A percentile compares a stretch with the other conserved stretches of the same genome.
Evolutionary conservation across 192 early-diverging fungal species (phyloP).

Genomic region (Gamsiella multidivaricata): DNA sequence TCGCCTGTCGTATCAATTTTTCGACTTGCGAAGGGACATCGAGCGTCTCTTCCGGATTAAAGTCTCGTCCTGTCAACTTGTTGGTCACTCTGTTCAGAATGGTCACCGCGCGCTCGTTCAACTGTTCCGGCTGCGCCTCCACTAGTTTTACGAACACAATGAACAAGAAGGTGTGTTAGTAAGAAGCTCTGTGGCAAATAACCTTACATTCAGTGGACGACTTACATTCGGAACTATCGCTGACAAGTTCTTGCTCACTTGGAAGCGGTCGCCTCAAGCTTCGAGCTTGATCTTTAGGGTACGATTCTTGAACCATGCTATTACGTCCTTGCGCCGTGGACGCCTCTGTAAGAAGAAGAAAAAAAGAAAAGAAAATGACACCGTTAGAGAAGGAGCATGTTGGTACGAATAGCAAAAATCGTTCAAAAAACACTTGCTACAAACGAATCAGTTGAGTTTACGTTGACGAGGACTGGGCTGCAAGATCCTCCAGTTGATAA

Average conservation of each 20-base stretch:
- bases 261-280: conserved; percentile 39
- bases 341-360: conserved; percentile 28
- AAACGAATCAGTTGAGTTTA: background rate
- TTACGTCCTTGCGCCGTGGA: conserved; percentile 2
- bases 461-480: conserved; percentile 55
- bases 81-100: conserved; percentile 90
- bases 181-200: background rate
- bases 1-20: conserved; percentile 89
- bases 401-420: background rate
- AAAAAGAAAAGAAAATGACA: background rate
- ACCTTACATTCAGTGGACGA: background rate
- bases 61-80: conserved; percentile 93
- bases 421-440: background rate
- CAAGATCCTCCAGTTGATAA: conserved; percentile 90
- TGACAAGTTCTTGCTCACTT: conserved; percentile 38
- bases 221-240: conserved; percentile 30
- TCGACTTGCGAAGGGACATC: conserved; percentile 89
- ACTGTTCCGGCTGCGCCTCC: conserved; percentile 34
- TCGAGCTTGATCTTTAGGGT: conserved; percentile 30
- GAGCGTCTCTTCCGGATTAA: conserved; percentile 80
- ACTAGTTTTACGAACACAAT: background rate
- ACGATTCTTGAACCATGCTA: conserved; percentile 11
- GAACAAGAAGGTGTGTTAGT: background rate
- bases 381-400: background rate
- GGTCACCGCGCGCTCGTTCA: conserved; percentile 69